Conservation (phyloP, 345 rosid genomes). For the Excoecaria agallocha region DNA sequence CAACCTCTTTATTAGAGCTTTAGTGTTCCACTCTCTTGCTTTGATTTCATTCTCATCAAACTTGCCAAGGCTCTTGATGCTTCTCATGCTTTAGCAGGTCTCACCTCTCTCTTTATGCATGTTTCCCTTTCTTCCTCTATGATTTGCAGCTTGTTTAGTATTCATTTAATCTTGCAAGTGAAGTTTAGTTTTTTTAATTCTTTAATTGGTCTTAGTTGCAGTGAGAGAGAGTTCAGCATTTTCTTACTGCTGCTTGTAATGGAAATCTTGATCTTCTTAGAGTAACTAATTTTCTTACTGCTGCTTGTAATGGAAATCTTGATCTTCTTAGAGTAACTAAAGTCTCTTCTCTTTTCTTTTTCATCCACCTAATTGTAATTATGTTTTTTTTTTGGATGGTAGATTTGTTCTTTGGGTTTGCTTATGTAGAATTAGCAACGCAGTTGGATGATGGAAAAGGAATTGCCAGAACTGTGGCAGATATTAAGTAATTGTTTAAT, state of each 20-base stretch:
- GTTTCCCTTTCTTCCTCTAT: no score
- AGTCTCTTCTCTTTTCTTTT: background rate
- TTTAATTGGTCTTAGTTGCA: slow-evolving; percentile 22
- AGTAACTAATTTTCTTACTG: slow-evolving; percentile 71
- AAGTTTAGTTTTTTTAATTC: background rate
- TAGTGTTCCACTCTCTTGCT: background rate
- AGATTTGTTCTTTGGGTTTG: slow-evolving; percentile 10
- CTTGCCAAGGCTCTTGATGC: slow-evolving; percentile 70
- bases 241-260: slow-evolving; percentile 61
- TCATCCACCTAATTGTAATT: background rate
- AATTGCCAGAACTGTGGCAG: slow-evolving; percentile 56
- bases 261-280: slow-evolving; percentile 86
- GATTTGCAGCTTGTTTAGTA: background rate
- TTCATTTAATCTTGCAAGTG: no score
- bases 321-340: slow-evolving; percentile 72
- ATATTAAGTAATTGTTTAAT: slow-evolving; percentile 37
- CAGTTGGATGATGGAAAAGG: slow-evolving; percentile 86
- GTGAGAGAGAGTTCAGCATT: slow-evolving; percentile 74
- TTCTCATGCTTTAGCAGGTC: slow-evolving; percentile 80
- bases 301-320: slow-evolving; percentile 69
- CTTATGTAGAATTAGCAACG: slow-evolving; percentile 48
- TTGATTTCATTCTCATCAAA: background rate
- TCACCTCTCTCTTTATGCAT: background rate
- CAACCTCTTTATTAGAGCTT: background rate
- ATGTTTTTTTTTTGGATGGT: background rate